A percentile compares a stretch with the other conserved stretches of the same genome.
Conservation (phyloP, 306 rosid species). For the Acacia crassicarpa region DNA sequence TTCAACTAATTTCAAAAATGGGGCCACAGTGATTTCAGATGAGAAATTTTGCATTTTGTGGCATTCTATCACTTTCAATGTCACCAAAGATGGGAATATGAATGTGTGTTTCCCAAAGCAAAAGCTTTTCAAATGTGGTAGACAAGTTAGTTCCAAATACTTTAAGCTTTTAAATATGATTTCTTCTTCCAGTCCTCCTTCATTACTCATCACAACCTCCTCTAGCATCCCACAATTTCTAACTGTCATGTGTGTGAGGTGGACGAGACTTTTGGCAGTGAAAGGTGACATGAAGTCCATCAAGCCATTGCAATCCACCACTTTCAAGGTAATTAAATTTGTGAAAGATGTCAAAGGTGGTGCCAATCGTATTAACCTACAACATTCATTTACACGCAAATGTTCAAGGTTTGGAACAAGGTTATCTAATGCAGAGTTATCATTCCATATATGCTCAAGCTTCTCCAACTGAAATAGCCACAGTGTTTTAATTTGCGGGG, state of each 20-base stretch:
- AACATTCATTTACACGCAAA: background rate
- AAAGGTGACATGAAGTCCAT: background rate
- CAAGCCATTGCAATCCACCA: background rate
- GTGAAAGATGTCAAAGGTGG: conserved; percentile 6
- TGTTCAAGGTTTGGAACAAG: background rate
- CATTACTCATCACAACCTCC: background rate
- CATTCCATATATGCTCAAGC: background rate
- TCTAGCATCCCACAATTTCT: background rate
- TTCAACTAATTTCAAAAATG: background rate
- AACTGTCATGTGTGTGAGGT: background rate
- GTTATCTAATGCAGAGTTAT: background rate
- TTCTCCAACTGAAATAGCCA: background rate
- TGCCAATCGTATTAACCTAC: background rate
- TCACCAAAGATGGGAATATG: background rate
- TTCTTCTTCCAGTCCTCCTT: background rate
- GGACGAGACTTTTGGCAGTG: background rate
- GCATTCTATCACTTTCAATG: background rate
- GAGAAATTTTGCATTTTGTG: background rate
- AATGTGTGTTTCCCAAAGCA: background rate
- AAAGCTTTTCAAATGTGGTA: background rate
- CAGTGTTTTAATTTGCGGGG: background rate
- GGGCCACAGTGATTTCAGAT: background rate
- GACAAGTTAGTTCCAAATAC: background rate
- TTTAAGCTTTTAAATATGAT: background rate
- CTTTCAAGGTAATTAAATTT: background rate